phyloP scores from a whole-genome alignment of 169 alveolate genomes.

The Eimeria zaria region DNA sequence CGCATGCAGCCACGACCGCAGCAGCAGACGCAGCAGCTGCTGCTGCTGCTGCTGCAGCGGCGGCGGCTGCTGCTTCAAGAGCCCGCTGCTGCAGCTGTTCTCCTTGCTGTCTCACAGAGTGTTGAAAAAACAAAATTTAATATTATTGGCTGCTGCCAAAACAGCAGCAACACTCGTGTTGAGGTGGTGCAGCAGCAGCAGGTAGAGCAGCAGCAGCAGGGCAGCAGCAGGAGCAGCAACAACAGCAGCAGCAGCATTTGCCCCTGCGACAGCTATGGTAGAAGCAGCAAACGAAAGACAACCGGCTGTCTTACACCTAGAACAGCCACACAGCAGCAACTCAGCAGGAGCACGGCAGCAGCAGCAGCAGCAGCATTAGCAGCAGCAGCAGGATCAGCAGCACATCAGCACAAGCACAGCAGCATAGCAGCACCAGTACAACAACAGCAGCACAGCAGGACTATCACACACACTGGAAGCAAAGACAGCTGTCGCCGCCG shows the following conservation, averaged over 20 bases:
- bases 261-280: neutral
- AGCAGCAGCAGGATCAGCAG: slow-evolving; percentile 27
- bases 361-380: neutral
- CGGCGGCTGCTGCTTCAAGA: neutral
- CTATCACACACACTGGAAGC: no score
- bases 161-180: no score
- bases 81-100: slow-evolving; percentile 33
- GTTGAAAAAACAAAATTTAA: neutral
- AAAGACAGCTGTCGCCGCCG: no score
- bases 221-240: neutral
- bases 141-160: neutral
- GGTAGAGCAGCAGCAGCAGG: slow-evolving; percentile 29
- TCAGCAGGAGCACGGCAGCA: neutral
- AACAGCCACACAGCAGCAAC: neutral
- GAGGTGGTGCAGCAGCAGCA: slow-evolving; percentile 9
- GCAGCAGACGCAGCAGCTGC: slow-evolving; percentile 59
- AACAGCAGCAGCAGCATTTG: slow-evolving; percentile 12
- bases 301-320: neutral
- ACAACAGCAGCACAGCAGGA: no score
- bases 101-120: neutral
- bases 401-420: neutral
- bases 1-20: slow-evolving; percentile 59
- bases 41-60: neutral
- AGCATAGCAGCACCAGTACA: neutral
- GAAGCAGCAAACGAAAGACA: neutral